Conservation (phyloP, 2,329 filamentous ascomycete genomes). For the Epichloe aotearoae region DNA sequence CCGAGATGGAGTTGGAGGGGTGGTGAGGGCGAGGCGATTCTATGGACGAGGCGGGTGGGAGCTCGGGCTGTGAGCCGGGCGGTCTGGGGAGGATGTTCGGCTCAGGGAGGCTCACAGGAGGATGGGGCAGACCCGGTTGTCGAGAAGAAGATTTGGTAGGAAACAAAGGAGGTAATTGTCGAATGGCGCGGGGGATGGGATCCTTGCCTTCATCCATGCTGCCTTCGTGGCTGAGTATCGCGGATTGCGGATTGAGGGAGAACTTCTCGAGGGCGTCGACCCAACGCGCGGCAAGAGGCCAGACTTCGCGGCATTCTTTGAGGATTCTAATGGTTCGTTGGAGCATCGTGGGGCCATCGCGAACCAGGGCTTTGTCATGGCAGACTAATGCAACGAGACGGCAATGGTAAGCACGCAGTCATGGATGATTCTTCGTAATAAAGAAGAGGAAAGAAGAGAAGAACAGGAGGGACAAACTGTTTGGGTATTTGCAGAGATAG, state of each 20-base stretch:
- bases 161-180: conserved; percentile 8
- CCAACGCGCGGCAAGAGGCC: conserved; percentile 41
- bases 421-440: neutral
- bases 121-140: neutral
- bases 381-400: conserved; percentile 22
- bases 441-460: neutral
- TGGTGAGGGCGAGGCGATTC: conserved; percentile 5
- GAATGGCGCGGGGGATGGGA: conserved; percentile 14
- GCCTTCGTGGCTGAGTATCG: conserved; percentile 26
- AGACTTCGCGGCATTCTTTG: conserved; percentile 34
- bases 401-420: neutral
- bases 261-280: conserved; percentile 35
- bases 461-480: conserved; percentile 22
- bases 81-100: conserved; percentile 10
- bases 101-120: conserved; percentile 7
- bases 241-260: conserved; percentile 28
- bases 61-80: conserved; percentile 12
- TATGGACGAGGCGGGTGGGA: conserved; percentile 8
- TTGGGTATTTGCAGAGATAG: conserved; percentile 38
- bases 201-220: conserved; percentile 37
- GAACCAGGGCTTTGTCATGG: conserved; percentile 25
- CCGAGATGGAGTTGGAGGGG: neutral
- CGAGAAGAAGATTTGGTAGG: neutral
- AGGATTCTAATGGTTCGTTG: conserved; percentile 31
- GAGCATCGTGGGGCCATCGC: conserved; percentile 32